Percentiles rank a stretch among this genome's conserved stretches.
Conservation (phyloP, 495 filamentous ascomycete species). For the Evernia prunastri region DNA sequence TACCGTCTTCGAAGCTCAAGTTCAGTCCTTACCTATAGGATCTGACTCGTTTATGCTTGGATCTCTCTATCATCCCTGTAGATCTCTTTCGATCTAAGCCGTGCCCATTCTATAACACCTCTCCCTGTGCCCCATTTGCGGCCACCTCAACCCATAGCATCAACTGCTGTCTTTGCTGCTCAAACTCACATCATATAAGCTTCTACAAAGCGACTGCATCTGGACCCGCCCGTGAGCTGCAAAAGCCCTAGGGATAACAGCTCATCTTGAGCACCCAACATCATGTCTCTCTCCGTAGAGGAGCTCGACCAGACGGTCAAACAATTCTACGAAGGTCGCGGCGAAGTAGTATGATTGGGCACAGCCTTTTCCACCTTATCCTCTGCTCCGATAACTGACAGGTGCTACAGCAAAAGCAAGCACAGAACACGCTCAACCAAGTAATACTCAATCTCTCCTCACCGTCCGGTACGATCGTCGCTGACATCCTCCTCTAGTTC, state of each 20-base stretch:
- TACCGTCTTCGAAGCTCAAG: background rate
- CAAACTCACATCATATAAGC: background rate
- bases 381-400: slow-evolving; percentile 14
- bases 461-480: background rate
- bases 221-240: background rate
- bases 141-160: background rate
- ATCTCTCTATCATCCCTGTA: background rate
- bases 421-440: slow-evolving; percentile 89
- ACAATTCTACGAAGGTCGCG: slow-evolving; percentile 93
- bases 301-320: slow-evolving; percentile 95
- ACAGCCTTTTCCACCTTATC: background rate
- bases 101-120: background rate
- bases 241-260: background rate
- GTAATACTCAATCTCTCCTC: slow-evolving; percentile 44
- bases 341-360: slow-evolving; percentile 63
- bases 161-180: background rate
- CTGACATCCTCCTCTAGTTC: slow-evolving; percentile 59
- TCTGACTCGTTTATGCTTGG: background rate
- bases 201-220: background rate
- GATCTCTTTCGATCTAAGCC: background rate
- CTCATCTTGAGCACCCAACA: slow-evolving; percentile 20
- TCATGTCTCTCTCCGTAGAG: slow-evolving; percentile 67
- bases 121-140: background rate
- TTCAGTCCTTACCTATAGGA: slow-evolving; percentile 5
- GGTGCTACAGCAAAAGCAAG: slow-evolving; percentile 82